Evolutionary conservation across 2,329 filamentous ascomycete genomes (phyloP), one percentile per base, ranked within the genome.

Genomic region (Penicillium crustosum): DNA sequence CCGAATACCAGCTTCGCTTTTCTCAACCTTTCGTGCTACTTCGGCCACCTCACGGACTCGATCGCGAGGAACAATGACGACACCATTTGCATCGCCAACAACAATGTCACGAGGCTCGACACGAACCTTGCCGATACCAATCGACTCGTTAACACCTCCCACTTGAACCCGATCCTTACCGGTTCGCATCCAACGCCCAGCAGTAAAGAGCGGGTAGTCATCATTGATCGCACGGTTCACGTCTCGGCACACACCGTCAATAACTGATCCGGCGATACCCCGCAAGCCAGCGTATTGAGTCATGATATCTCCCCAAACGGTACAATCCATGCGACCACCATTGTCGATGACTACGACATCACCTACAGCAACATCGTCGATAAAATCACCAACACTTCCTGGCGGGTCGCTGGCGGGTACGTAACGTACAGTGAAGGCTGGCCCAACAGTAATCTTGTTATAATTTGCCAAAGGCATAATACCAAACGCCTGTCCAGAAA

Each of bases 251-350:
- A 72, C 70, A 2, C 70, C 70, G 38, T 73, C 70, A 6, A 73
- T 73, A 6, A 72, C 71, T 1, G 71, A 63, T n/a, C 70, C 70
- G n/a, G 68, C 66, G 53, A 73, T 66, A 6, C 64, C 67, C 42
- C 67, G 64, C 2, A 72, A 33, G 4, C 70, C 68, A 3, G 71
- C 69, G 19, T 73, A 74, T 53, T 74, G 70, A 0, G 72, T 74
- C 70, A 74, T 73, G 1, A 73, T 74, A 53, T 74, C 72, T 1
- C 72, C 72, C 72, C 72, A 74, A 4, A 74, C 69, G 2, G 72
- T 74, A 17, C 72, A 74, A 33, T 74, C 70, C 0, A 63, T 73
- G 35, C 72, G 70, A 15, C 71, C 69, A 3, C 66, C 62, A 12
- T 74, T 74, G 47, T 73, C 71, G 33, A 74, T 74, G 1, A 74